phyloP scores from a whole-genome alignment of 2,329 filamentous ascomycete species.

The Shiraia sp. region DNA sequence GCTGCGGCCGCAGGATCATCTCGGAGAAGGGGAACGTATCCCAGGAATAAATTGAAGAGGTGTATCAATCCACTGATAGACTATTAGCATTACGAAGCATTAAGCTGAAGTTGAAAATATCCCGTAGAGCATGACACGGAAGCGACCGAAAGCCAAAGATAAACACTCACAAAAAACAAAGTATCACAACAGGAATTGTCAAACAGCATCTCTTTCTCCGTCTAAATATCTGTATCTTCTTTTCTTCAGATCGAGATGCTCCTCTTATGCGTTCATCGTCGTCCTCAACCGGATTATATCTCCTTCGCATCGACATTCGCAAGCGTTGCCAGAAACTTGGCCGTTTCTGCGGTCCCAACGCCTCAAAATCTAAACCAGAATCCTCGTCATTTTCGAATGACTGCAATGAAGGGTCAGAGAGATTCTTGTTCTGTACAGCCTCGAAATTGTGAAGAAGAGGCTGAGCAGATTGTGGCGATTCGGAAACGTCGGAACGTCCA shows the following conservation, averaged over 20 bases:
- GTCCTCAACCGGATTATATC: constrained; percentile 21
- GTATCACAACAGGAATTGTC: constrained; percentile 21
- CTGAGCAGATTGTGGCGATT: constrained; percentile 12
- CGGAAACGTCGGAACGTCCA: constrained; percentile 13
- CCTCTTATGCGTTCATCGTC: constrained; percentile 15
- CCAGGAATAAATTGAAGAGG: constrained; percentile 45
- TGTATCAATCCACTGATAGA: constrained; percentile 48
- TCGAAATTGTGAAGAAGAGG: constrained; percentile 29
- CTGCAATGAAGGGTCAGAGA: constrained; percentile 19
- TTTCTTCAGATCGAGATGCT: constrained; percentile 20
- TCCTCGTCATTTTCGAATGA: constrained; percentile 31
- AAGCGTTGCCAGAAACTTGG: constrained; percentile 30
- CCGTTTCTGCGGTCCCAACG: constrained; percentile 6
- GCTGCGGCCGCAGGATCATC: constrained; percentile 39
- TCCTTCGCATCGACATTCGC: constrained; percentile 32
- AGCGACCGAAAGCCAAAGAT: constrained; percentile 14
- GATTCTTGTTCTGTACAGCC: constrained; percentile 13
- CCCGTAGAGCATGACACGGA: constrained; percentile 7
- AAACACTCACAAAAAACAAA: constrained; percentile 42
- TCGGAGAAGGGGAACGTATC: constrained; percentile 43
- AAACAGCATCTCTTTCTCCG: constrained; percentile 26
- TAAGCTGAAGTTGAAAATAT: constrained; percentile 1
- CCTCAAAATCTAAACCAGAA: constrained; percentile 18
- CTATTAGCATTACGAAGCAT: constrained; percentile 13
- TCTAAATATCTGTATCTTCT: constrained; percentile 20